Conservation (phyloP, 1,139 yeast species). For the Kazachstania sp. region DNA sequence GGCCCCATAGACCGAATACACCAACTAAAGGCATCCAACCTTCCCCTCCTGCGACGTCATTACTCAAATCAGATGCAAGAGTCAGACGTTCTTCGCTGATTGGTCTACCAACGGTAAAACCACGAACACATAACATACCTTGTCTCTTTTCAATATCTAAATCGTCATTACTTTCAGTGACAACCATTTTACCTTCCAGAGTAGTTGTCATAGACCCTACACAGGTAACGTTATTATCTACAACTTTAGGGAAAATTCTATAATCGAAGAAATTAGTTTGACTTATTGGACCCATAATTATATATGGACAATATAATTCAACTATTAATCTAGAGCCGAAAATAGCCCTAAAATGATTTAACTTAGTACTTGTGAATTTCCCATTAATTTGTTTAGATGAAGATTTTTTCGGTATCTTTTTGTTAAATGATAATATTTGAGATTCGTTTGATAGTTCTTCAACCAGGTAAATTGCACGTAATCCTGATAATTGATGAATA, state of each 20-base stretch:
- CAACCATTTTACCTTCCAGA: slow-evolving; percentile 36
- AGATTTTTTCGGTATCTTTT: slow-evolving; percentile 12
- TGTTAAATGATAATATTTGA: slow-evolving; percentile 14
- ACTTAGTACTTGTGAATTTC: slow-evolving; percentile 27
- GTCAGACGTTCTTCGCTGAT: slow-evolving; percentile 26
- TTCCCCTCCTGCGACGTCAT: slow-evolving; percentile 38
- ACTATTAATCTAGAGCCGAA: slow-evolving; percentile 44
- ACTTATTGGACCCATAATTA: slow-evolving; percentile 50
- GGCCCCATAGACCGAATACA: slow-evolving; percentile 53
- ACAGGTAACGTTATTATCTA: slow-evolving; percentile 25
- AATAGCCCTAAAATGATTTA: slow-evolving; percentile 41
- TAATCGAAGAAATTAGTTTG: slow-evolving; percentile 57
- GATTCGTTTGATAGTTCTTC: slow-evolving; percentile 13
- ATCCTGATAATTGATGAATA: background rate
- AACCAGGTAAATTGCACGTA: slow-evolving; percentile 40
- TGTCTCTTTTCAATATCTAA: slow-evolving; percentile 32
- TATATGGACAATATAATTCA: slow-evolving; percentile 41
- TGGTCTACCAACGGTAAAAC: slow-evolving; percentile 56
- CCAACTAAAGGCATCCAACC: slow-evolving; percentile 53
- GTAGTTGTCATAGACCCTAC: slow-evolving; percentile 32
- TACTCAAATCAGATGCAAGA: slow-evolving; percentile 28
- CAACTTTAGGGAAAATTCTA: slow-evolving; percentile 35
- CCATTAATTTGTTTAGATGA: slow-evolving; percentile 6
- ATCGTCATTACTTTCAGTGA: slow-evolving; percentile 34
- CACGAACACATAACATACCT: slow-evolving; percentile 53